Conservation (phyloP, 768 basidiomycete species). For the Suillus decipiens region DNA sequence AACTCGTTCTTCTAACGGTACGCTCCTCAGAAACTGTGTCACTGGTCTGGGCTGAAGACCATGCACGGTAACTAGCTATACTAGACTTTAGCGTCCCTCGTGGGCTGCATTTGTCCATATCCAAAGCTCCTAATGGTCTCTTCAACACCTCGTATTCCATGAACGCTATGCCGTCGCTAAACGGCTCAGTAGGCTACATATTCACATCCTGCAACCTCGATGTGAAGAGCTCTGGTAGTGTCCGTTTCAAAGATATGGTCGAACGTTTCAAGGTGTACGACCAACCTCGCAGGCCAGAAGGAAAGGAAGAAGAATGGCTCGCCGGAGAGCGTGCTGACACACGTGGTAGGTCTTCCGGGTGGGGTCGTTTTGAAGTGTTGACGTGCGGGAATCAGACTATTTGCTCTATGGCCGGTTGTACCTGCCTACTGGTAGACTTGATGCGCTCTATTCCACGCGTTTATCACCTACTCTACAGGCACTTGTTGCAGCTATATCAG, state of each 20-base stretch:
- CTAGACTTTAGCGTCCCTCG: slow-evolving; percentile 89
- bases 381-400: slow-evolving; percentile 63
- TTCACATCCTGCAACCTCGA: slow-evolving; percentile 86
- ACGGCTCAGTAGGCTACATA: slow-evolving; percentile 91
- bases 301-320: slow-evolving; percentile 77
- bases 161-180: slow-evolving; percentile 90
- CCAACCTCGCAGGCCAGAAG: slow-evolving; percentile 77
- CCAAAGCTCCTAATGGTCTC: slow-evolving; percentile 84
- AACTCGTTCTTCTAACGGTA: slow-evolving; percentile 87
- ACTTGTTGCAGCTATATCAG: slow-evolving; percentile 84
- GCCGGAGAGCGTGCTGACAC: slow-evolving; percentile 77
- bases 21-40: slow-evolving; percentile 18
- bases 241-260: slow-evolving; percentile 85
- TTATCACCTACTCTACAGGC: slow-evolving; percentile 78
- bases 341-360: slow-evolving; percentile 53
- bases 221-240: slow-evolving; percentile 65
- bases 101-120: slow-evolving; percentile 77
- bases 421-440: slow-evolving; percentile 84
- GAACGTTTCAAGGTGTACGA: slow-evolving; percentile 87
- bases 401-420: slow-evolving; percentile 91
- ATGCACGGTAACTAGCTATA: slow-evolving; percentile 56
- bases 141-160: slow-evolving; percentile 93
- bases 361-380: slow-evolving; percentile 19
- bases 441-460: slow-evolving; percentile 86
- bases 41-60: slow-evolving; percentile 10